These are phyloP conservation scores for Cutaneotrichosporon cutaneum DNA, from an alignment of 1,284 basidiomycete genomes.

Conservation along the genomic window DNA sequence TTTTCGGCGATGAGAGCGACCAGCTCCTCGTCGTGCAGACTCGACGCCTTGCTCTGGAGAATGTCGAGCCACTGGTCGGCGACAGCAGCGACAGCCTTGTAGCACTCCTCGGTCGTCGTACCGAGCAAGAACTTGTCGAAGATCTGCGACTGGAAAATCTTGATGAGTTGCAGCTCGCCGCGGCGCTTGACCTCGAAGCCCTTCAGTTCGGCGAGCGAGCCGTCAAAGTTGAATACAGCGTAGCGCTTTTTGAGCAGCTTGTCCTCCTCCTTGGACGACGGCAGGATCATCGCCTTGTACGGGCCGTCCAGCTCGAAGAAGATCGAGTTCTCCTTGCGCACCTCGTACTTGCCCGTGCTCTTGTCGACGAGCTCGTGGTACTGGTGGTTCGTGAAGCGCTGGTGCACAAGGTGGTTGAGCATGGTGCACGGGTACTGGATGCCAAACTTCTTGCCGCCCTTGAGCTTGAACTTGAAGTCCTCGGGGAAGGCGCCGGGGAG, in stretches of 20 bases:
- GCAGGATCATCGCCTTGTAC: constrained; percentile 98
- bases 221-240: constrained; percentile 99
- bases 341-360: constrained; percentile 75
- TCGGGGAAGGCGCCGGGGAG: constrained; percentile 96
- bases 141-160: constrained; percentile 98
- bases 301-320: constrained; percentile 99
- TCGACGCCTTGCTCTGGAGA: constrained; percentile 80
- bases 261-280: constrained; percentile 98
- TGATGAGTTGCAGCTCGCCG: constrained; percentile 97
- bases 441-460: constrained; percentile 79
- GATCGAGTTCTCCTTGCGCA: constrained; percentile 98
- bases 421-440: constrained; percentile 99
- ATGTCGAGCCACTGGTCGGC: constrained; percentile 98
- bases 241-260: constrained; percentile 99
- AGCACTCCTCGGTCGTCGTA: constrained; percentile 89
- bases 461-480: constrained; percentile 92
- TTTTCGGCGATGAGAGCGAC: constrained; percentile 99
- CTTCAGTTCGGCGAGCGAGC: constrained; percentile 93
- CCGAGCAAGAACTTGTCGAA: constrained; percentile 97
- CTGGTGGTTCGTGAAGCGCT: constrained; percentile 94
- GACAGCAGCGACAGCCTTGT: constrained; percentile 86
- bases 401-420: constrained; percentile 97
- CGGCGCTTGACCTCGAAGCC: constrained; percentile 99
- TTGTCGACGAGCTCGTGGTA: constrained; percentile 87
- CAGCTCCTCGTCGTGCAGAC: constrained; percentile 84